A percentile compares a stretch with the other conserved stretches of the same genome.
phyloP scores from a whole-genome alignment of 768 basidiomycete genomes.

The Ramaria rubella region DNA sequence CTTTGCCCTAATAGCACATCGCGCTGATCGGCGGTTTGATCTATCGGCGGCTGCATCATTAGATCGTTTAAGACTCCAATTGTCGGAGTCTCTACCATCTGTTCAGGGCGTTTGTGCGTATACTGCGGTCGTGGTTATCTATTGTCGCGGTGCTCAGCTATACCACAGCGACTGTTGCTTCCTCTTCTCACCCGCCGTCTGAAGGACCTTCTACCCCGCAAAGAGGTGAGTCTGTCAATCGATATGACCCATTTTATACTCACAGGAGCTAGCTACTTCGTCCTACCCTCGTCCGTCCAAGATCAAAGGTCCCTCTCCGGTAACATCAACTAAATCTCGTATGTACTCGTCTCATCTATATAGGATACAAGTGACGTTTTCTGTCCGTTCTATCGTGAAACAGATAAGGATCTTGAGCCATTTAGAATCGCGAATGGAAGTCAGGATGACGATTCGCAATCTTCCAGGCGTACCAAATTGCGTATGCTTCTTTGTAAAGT shows the following conservation, averaged over 20 bases:
- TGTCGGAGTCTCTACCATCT: conserved; percentile 30
- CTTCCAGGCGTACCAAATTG: neutral
- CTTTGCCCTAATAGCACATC: conserved; percentile 17
- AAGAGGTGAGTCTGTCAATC: neutral
- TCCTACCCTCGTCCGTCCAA: neutral
- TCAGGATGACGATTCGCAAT: neutral
- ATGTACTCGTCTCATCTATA: neutral
- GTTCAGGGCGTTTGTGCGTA: neutral
- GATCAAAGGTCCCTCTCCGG: neutral
- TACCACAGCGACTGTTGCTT: neutral
- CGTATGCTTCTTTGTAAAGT: too few species aligned
- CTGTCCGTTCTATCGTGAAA: neutral
- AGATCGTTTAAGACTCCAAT: conserved; percentile 41
- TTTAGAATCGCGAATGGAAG: neutral
- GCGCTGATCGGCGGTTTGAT: conserved; percentile 30
- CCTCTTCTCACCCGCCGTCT: neutral
- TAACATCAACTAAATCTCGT: neutral
- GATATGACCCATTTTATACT: neutral
- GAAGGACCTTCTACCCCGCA: neutral
- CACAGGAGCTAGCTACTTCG: neutral
- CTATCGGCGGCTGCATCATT: conserved; percentile 42
- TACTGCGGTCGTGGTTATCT: neutral
- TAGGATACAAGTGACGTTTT: too few species aligned
- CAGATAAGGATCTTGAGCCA: conserved; percentile 8
- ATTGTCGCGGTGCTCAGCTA: neutral